These are phyloP conservation scores for Candida oleophila DNA, from an alignment of 805 yeast genomes.

Conservation along the genomic window DNA sequence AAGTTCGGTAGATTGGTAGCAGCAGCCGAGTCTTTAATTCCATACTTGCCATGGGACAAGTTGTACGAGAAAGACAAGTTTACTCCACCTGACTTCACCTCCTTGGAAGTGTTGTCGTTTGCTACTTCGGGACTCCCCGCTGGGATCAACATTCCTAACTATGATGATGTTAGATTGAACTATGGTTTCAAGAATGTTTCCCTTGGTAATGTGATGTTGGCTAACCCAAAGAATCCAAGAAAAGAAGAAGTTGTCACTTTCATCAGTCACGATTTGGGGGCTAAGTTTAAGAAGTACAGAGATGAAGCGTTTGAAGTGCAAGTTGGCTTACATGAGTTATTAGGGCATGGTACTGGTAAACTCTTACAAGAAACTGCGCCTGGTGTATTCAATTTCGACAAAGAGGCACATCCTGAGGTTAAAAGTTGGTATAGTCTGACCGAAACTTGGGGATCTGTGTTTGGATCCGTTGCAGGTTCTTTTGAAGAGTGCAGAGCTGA, in stretches of 20 bases:
- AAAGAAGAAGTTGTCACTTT: conserved; percentile 71
- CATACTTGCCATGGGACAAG: conserved; percentile 72
- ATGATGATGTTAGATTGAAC: conserved; percentile 82
- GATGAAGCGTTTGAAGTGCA: conserved; percentile 88
- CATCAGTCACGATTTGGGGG: conserved; percentile 51
- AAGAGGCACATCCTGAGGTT: conserved; percentile 63
- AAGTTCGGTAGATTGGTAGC: conserved; percentile 72
- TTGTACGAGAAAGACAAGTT: conserved; percentile 80
- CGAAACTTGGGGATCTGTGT: conserved; percentile 88
- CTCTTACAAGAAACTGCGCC: conserved; percentile 56
- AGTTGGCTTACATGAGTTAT: conserved; percentile 88
- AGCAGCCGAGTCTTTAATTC: conserved; percentile 63
- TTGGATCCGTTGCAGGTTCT: conserved; percentile 80
- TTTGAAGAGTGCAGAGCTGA: conserved; percentile 95
- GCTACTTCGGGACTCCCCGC: conserved; percentile 92
- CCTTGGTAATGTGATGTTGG: conserved; percentile 78
- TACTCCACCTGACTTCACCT: conserved; percentile 90
- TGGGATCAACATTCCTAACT: conserved; percentile 90
- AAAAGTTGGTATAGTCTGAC: conserved; percentile 72
- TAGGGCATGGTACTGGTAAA: conserved; percentile 92
- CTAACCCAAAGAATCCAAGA: conserved; percentile 60
- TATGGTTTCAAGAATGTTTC: conserved; percentile 89
- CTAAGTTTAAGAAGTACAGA: conserved; percentile 64
- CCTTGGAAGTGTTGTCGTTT: conserved; percentile 84
- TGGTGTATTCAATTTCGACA: conserved; percentile 72